Evolutionary conservation across 495 filamentous ascomycete species (phyloP).

Genomic region (Tetracladium setigerum): DNA sequence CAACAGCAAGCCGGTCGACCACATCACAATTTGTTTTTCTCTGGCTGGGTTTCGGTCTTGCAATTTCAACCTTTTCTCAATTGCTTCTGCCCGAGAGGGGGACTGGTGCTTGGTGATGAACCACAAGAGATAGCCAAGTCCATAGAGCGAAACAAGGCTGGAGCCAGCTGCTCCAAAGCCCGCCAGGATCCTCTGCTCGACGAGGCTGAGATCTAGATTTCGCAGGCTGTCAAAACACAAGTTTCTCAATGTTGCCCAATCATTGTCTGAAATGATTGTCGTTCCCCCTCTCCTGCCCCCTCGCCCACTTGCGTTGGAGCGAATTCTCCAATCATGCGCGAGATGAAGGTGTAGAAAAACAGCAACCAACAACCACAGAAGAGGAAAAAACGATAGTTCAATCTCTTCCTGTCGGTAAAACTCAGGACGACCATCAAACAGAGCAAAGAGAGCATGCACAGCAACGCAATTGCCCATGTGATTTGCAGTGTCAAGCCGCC

Average conservation of each 20-base stretch:
- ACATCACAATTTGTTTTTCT: not conserved
- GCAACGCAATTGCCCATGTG: constrained; percentile 22
- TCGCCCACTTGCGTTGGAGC: constrained; percentile 3
- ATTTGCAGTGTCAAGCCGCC: constrained; percentile 26
- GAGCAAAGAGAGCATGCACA: constrained; percentile 22
- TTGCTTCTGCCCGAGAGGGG: not conserved
- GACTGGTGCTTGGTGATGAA: not conserved
- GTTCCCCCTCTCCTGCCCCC: not conserved
- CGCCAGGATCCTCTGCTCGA: constrained; percentile 3
- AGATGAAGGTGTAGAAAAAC: constrained; percentile 10
- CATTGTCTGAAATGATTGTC: constrained; percentile 4
- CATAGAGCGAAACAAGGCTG: not conserved
- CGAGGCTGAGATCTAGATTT: no score
- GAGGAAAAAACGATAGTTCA: constrained; percentile 4
- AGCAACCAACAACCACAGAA: constrained; percentile 7
- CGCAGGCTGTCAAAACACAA: no score
- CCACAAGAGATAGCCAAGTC: constrained; percentile 3
- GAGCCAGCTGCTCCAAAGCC: constrained; percentile 4
- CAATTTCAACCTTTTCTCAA: not conserved
- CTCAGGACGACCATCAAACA: constrained; percentile 10
- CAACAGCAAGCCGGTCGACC: constrained; percentile 6
- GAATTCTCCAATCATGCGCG: constrained; percentile 9
- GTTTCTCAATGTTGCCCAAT: not conserved
- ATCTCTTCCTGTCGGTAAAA: not conserved
- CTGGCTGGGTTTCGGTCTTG: not conserved